A percentile compares a stretch with the other conserved stretches of the same genome.
These are phyloP conservation scores for Aspergillus neotritici DNA, from an alignment of 2,329 filamentous ascomycete genomes.

Conservation along the genomic window DNA sequence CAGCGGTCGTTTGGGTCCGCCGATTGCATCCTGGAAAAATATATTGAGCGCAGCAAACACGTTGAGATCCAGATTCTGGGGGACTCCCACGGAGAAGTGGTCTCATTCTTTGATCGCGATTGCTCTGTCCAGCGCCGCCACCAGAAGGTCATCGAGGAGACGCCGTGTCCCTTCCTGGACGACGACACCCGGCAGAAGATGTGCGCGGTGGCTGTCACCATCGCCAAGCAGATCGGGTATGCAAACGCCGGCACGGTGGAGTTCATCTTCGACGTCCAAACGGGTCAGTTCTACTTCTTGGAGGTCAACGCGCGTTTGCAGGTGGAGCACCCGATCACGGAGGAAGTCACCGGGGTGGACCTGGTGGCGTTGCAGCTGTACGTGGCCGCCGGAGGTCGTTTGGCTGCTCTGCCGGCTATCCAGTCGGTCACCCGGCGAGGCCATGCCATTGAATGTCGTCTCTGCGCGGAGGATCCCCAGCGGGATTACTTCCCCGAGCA, in stretches of 20 bases:
- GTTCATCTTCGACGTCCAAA: conserved; percentile 40
- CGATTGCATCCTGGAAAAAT: conserved; percentile 42
- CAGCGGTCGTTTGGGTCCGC: conserved; percentile 39
- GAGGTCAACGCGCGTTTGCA: conserved; percentile 49
- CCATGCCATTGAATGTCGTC: conserved; percentile 42
- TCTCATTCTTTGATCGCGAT: conserved; percentile 39
- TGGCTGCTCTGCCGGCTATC: conserved; percentile 21
- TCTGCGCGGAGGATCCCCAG: conserved; percentile 42
- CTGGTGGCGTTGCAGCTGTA: conserved; percentile 29
- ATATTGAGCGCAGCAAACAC: conserved; percentile 40
- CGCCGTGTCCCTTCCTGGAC: conserved; percentile 34
- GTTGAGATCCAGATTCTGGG: conserved; percentile 50
- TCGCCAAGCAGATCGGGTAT: conserved; percentile 37
- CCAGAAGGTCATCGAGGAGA: conserved; percentile 51
- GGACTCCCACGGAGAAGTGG: conserved; percentile 28
- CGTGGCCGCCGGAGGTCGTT: conserved; percentile 27
- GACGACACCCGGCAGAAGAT: conserved; percentile 30
- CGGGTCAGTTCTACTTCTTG: conserved; percentile 41
- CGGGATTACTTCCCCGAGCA: conserved; percentile 36
- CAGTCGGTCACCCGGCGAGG: conserved; percentile 26
- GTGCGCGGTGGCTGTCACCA: conserved; percentile 31
- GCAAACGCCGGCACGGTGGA: conserved; percentile 44
- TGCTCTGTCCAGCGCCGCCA: conserved; percentile 49
- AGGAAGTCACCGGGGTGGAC: too few relatives aligned
- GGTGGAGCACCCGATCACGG: conserved; percentile 46